These are phyloP conservation scores for Poa pratensis DNA, from an alignment of 176 grass and related monocot genomes.

Conservation along the genomic window DNA sequence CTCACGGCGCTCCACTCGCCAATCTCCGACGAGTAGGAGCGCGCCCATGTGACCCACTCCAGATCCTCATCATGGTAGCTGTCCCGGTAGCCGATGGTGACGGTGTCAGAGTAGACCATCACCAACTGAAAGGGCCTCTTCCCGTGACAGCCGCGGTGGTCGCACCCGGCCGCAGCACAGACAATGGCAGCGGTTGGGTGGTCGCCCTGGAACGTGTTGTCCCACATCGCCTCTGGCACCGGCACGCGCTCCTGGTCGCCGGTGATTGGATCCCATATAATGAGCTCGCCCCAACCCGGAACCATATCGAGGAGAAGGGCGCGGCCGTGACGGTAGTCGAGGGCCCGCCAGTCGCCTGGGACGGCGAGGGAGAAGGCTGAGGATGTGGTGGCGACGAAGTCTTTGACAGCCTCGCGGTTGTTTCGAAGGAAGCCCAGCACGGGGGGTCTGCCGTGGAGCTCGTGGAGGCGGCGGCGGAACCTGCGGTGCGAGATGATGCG, in stretches of 20 bases:
- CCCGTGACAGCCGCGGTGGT: not conserved
- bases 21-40: not conserved
- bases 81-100: not conserved
- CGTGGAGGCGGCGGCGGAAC: not conserved
- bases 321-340: not conserved
- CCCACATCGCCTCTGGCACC: not conserved
- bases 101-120: not conserved
- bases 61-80: not conserved
- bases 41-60: not conserved
- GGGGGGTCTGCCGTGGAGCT: not conserved
- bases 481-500: not conserved
- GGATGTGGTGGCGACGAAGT: not conserved
- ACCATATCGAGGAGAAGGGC: not conserved
- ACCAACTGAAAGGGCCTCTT: not conserved
- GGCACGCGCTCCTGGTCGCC: not conserved
- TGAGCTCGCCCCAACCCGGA: not conserved
- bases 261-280: not conserved
- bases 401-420: not conserved
- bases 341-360: not conserved
- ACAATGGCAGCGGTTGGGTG: not conserved
- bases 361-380: slow-evolving; percentile 6
- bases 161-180: not conserved
- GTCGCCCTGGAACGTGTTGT: not conserved
- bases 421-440: not conserved
- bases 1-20: not conserved